These are phyloP conservation scores for Rachicladosporium sp. DNA, from an alignment of 2,329 filamentous ascomycete species.

Conservation along the genomic window DNA sequence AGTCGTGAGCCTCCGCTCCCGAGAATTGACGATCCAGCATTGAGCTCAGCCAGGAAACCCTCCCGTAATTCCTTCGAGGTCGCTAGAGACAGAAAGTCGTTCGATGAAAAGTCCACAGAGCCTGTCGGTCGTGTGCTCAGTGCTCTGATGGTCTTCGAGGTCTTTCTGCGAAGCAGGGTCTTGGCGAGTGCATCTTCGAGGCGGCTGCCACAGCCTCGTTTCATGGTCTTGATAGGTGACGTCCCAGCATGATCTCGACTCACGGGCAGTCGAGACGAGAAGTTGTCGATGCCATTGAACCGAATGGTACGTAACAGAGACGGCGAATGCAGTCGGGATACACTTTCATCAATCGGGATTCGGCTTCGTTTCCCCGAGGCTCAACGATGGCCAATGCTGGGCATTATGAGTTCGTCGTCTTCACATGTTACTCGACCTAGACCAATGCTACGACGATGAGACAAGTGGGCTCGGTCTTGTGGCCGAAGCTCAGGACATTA, in stretches of 20 bases:
- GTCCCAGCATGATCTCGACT: no score
- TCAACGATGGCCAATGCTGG: background rate
- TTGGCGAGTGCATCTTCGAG: conserved; percentile 17
- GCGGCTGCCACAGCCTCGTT: background rate
- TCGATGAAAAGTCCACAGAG: conserved; percentile 49
- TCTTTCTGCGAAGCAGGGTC: conserved; percentile 27
- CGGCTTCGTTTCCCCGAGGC: no score
- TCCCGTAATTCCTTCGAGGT: conserved; percentile 35
- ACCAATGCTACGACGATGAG: conserved; percentile 20
- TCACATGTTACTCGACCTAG: no score
- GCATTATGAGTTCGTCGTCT: background rate
- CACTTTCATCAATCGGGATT: no score
- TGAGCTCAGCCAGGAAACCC: conserved; percentile 37
- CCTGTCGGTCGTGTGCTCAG: conserved; percentile 33
- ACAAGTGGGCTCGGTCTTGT: conserved; percentile 49
- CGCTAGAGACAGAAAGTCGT: conserved; percentile 52
- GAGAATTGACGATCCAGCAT: conserved; percentile 26
- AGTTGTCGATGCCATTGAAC: no score
- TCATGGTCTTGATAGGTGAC: no score
- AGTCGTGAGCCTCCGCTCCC: conserved; percentile 50
- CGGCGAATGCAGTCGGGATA: no score
- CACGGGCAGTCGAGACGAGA: no score
- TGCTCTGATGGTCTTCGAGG: conserved; percentile 33
- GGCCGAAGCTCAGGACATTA: conserved; percentile 55
- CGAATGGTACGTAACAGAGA: no score